Conservation (phyloP, 2,329 filamentous ascomycete species). For the Trichoderma simmonsii region DNA sequence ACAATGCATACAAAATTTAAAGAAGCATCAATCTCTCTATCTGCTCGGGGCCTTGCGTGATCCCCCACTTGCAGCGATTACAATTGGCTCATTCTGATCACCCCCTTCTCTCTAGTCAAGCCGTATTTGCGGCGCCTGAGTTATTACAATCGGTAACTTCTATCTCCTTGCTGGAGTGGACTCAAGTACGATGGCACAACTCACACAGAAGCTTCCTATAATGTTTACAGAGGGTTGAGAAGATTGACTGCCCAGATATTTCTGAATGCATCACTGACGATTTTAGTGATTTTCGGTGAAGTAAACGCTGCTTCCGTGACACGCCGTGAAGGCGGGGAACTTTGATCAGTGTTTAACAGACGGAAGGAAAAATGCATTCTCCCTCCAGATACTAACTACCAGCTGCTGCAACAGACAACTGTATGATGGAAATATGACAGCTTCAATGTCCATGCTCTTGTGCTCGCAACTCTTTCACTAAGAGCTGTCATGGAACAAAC, state of each 20-base stretch:
- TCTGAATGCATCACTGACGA: background rate
- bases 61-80: too few relatives aligned
- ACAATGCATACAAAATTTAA: too few relatives aligned
- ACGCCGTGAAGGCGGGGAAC: too few relatives aligned
- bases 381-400: too few relatives aligned
- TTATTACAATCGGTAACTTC: background rate
- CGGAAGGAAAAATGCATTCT: too few relatives aligned
- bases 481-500: background rate
- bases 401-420: background rate
- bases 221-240: background rate
- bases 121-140: background rate
- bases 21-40: too few relatives aligned
- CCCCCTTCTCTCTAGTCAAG: too few relatives aligned
- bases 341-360: too few relatives aligned
- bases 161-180: background rate
- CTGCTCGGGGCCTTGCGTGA: too few relatives aligned
- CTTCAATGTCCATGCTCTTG: background rate
- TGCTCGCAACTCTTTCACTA: background rate
- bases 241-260: background rate
- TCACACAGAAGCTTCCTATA: background rate
- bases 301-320: too few relatives aligned
- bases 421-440: background rate
- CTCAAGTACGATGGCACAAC: background rate
- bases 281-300: too few relatives aligned
- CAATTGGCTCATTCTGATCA: too few relatives aligned